Conservation (phyloP, 805 yeast genomes). For the Saccharomycopsis sp. region DNA sequence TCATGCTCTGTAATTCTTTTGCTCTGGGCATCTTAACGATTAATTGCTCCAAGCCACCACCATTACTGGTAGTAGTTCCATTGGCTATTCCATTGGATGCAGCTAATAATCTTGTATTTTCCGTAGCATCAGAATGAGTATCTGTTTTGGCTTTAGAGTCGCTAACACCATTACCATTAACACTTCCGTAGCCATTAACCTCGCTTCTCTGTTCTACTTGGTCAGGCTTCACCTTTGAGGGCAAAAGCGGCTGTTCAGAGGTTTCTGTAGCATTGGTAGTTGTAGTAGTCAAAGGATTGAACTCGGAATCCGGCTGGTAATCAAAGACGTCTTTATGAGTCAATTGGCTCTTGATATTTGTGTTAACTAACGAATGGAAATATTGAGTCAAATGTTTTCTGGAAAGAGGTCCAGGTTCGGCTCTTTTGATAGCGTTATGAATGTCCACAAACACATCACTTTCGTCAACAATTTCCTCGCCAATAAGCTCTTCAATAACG, state of each 20-base stretch:
- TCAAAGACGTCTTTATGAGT: neutral
- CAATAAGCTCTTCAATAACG: constrained; percentile 96
- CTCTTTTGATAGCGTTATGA: constrained; percentile 76
- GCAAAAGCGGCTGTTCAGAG: neutral
- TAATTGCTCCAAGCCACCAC: neutral
- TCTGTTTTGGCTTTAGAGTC: neutral
- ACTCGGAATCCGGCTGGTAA: neutral
- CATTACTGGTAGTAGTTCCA: constrained; percentile 9
- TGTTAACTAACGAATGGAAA: constrained; percentile 52
- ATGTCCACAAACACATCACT: constrained; percentile 87
- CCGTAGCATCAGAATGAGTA: neutral
- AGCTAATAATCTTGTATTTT: neutral
- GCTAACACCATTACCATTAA: neutral
- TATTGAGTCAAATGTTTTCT: constrained; percentile 64
- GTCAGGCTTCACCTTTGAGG: constrained; percentile 5
- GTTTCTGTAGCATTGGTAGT: neutral
- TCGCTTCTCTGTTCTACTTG: constrained; percentile 1
- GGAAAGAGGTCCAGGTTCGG: constrained; percentile 68
- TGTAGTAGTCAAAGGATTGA: neutral
- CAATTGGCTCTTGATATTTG: constrained; percentile 16
- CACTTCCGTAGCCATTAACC: neutral
- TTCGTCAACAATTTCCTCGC: constrained; percentile 96
- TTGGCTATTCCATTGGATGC: neutral
- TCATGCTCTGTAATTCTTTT: constrained; percentile 5
- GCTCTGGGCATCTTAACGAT: constrained; percentile 9